Evolutionary conservation across 1,139 yeast genomes (phyloP).

Genomic region (Candida tetrigidarum): DNA sequence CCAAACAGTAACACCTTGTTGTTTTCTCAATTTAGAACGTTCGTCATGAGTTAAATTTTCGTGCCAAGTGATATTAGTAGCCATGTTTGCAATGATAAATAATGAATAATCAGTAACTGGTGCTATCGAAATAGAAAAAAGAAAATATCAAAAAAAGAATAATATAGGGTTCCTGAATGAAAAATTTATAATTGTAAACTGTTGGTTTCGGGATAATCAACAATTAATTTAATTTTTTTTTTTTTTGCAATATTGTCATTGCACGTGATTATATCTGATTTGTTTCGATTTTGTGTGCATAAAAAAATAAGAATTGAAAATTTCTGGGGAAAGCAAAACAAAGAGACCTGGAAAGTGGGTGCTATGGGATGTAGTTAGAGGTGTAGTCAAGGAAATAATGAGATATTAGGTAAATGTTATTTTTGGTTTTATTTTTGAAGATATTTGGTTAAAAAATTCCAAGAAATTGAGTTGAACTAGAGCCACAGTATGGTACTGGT

Average conservation of each 20-base stretch:
- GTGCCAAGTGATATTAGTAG: conserved; percentile 97
- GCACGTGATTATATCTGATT: conserved; percentile 14
- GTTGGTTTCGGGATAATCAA: too few species aligned
- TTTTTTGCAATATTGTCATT: conserved; percentile 11
- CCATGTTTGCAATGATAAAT: too few species aligned
- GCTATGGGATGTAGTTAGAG: too few species aligned
- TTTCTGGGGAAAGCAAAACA: not conserved
- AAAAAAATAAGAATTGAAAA: too few species aligned
- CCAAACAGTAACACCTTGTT: conserved; percentile 92
- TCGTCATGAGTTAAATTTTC: conserved; percentile 83
- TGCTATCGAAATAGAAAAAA: too few species aligned
- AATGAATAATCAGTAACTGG: too few species aligned
- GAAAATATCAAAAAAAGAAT: not conserved
- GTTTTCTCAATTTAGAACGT: conserved; percentile 71
- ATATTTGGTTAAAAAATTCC: too few species aligned
- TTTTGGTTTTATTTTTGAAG: too few species aligned
- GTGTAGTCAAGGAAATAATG: too few species aligned
- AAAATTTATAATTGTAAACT: conserved; percentile 3
- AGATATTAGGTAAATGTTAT: too few species aligned
- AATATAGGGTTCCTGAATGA: not conserved
- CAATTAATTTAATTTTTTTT: not conserved
- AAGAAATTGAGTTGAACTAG: not conserved
- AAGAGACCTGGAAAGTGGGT: too few species aligned
- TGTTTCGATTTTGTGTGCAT: not conserved
- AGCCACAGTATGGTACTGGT: not conserved